A percentile compares a stretch with the other conserved stretches of the same genome.
phyloP scores from a whole-genome alignment of 306 rosid species.

The peach (Prunus persica) region Prunus_persica_NCBIv2 NC_034013.1:10490501-10491000 shows the following conservation, averaged over 20 bases:
- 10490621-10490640: conserved; percentile 91
- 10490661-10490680: conserved; percentile 66
- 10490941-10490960: background rate
- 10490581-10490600: conserved; percentile 69
- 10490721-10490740: conserved; percentile 4
- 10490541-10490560: conserved; percentile 80
- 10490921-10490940: background rate
- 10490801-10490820: background rate
- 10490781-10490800: background rate
- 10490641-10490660: conserved; percentile 93
- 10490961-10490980: background rate
- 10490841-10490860: background rate
- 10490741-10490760: background rate
- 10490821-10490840: background rate
- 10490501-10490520: conserved; percentile 88
- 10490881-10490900: background rate
- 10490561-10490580: conserved; percentile 63
- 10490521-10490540: conserved; percentile 80
- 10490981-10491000: background rate
- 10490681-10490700: conserved; percentile 73
- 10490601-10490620: conserved; percentile 82
- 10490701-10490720: conserved; percentile 29
- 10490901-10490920: background rate
- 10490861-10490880: background rate
- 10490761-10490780: background rate